These are phyloP conservation scores for Beta vulgaris DNA, from an alignment of 148 eudicot genomes.

Conservation along the genomic window DNA sequence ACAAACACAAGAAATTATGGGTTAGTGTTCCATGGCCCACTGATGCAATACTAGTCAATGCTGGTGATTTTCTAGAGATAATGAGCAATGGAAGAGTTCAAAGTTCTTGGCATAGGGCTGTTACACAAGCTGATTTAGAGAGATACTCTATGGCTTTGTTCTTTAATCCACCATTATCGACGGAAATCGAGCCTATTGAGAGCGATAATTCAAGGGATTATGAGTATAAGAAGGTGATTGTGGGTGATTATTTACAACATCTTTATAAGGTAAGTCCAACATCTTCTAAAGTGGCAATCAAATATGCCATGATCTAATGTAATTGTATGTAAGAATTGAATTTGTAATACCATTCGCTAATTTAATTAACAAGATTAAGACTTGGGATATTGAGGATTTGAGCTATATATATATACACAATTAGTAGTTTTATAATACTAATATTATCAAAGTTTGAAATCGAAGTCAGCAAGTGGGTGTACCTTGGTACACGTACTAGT, in stretches of 20 bases:
- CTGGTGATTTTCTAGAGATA: conserved; percentile 32
- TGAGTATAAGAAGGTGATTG: conserved; percentile 26
- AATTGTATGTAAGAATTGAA: too few relatives aligned
- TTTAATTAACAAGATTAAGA: too few relatives aligned
- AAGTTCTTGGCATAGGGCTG: conserved; percentile 26
- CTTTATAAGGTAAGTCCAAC: conserved; percentile 23
- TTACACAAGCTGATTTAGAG: conserved; percentile 26
- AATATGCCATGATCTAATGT: conserved; percentile 9
- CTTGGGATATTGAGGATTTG: too few relatives aligned
- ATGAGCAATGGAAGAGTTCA: conserved; percentile 28
- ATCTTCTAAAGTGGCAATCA: conserved; percentile 13
- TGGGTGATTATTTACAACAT: conserved; percentile 27
- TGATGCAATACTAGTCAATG: conserved; percentile 16
- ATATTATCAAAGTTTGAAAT: too few relatives aligned
- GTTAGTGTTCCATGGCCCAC: conserved; percentile 27
- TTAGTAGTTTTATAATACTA: too few relatives aligned
- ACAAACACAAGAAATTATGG: conserved; percentile 19
- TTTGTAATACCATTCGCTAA: too few relatives aligned
- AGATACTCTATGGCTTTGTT: conserved; percentile 30
- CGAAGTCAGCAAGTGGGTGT: too few relatives aligned
- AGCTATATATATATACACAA: too few relatives aligned
- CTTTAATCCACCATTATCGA: conserved; percentile 10
- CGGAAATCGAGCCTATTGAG: conserved; percentile 25
- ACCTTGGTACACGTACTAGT: too few relatives aligned
- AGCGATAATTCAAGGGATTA: background rate